Evolutionary conservation across 805 yeast genomes (phyloP), one percentile per base, ranked within the genome.

Genomic region (Starmerella stigmatis): DNA sequence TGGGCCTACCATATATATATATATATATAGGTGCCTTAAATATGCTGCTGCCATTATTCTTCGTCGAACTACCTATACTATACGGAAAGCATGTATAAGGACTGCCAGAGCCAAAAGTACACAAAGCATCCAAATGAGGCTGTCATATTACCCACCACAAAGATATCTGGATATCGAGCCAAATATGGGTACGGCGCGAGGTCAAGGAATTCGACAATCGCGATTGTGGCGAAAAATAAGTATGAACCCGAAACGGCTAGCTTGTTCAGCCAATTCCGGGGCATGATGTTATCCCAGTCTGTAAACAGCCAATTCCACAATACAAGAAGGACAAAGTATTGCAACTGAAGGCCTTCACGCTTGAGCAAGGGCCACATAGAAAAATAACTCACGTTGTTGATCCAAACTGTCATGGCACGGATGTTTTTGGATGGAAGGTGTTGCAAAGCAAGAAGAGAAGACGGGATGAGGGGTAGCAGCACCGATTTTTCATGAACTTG

Each of bases 401-500:
- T 76, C 96, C 97, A 92, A 43, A 79, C 77, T 2, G 84, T 75
- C 66, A 85, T 74, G 3, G 89, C 76, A n/a, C 78, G 70, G 16
- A 76, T 74, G 50, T 75, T 69, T 47, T 76, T 75, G 29, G 75
- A 74, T 25, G 57, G 29, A 26, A 71, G 66, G 37, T 76, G 68
- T 52, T 74, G 67, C 7, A 88, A 64, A 3, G 48, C 42, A 1
- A 47, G 29, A 45, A 92, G 65, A 0, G 92, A 76, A 10, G 86
- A 75, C 5, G 97, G 97, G 55, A 92, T 60, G 52, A 92, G 69
- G 0, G 98, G 97, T 2, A 92, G 73, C 47, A 92, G 65, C 13
- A 92, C 88, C 0, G 92, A 75, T 64, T 92, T 92, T 64, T 92
- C 97, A 61, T 92, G 98, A 4, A 92, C 97, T 61, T 89, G 97